phyloP scores from a whole-genome alignment of 139 green algal species.

The Zygnema circumcarinatum region DNA sequence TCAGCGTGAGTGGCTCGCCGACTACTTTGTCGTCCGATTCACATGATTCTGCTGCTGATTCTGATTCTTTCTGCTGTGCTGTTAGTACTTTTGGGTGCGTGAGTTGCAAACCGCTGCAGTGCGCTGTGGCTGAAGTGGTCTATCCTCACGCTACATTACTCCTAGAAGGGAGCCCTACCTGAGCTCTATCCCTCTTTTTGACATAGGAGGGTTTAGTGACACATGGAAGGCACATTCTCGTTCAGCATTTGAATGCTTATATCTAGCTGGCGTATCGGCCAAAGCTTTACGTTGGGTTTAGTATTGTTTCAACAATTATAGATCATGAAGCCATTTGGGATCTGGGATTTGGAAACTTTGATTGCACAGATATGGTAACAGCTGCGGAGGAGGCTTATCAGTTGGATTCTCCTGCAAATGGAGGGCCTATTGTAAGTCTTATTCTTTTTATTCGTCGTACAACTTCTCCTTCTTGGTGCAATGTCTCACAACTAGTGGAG shows the following conservation, averaged over 20 bases:
- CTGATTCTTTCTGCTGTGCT: neutral
- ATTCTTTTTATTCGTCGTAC: no score
- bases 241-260: neutral
- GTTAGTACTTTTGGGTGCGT: neutral
- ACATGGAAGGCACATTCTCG: slow-evolving; percentile 2
- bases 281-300: no score
- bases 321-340: no score
- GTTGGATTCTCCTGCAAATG: no score
- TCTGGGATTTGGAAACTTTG: no score
- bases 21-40: neutral
- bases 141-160: slow-evolving; percentile 14
- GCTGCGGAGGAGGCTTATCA: no score
- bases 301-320: no score
- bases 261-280: neutral
- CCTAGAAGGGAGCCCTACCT: neutral
- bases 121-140: neutral
- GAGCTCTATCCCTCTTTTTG: slow-evolving; percentile 11
- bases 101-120: neutral
- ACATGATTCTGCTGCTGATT: neutral
- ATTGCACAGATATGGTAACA: no score
- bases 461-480: no score
- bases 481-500: no score
- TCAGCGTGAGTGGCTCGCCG: slow-evolving; percentile 46
- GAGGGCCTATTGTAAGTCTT: no score
- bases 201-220: neutral